Conservation (phyloP, 345 rosid genomes). For the Arabidopsis suecica region DNA sequence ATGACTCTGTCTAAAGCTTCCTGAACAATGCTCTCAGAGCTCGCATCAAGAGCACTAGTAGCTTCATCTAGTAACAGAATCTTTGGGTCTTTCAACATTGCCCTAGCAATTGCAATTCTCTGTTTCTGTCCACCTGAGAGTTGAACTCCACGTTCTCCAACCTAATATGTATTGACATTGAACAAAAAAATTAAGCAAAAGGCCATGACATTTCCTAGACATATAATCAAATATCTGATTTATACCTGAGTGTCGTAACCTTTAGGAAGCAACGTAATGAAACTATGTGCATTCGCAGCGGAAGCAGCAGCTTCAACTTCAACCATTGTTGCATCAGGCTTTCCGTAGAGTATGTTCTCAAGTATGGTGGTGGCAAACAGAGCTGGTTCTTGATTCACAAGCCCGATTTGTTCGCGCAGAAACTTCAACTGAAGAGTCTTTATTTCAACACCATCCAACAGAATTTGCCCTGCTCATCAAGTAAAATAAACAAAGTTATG, state of each 20-base stretch:
- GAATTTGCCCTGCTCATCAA: conserved; percentile 74
- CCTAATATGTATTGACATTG: conserved; percentile 52
- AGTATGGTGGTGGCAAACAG: conserved; percentile 95
- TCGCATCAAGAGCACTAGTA: conserved; percentile 97
- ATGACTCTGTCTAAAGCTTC: conserved; percentile 97
- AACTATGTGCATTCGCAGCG: conserved; percentile 95
- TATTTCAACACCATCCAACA: conserved; percentile 88
- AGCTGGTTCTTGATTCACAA: conserved; percentile 99
- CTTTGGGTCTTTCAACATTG: conserved; percentile 95
- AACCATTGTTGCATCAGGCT: conserved; percentile 85
- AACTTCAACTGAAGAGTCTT: conserved; percentile 87
- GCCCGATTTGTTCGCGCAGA: conserved; percentile 90
- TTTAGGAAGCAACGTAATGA: conserved; percentile 89
- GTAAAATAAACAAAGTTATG: conserved; percentile 15
- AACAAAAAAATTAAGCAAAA: background rate
- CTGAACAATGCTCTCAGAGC: conserved; percentile 98
- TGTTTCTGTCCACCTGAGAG: conserved; percentile 99
- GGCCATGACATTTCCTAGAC: background rate
- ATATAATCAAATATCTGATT: background rate
- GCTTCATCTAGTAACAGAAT: conserved; percentile 98
- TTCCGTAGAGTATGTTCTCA: conserved; percentile 90
- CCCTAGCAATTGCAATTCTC: conserved; percentile 98
- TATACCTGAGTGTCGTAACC: conserved; percentile 94
- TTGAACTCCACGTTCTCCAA: conserved; percentile 97
- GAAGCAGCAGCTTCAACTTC: conserved; percentile 95